Evolutionary conservation across 768 basidiomycete species (phyloP), one percentile per base, ranked within the genome.

Genomic region (Postia placenta): DNA sequence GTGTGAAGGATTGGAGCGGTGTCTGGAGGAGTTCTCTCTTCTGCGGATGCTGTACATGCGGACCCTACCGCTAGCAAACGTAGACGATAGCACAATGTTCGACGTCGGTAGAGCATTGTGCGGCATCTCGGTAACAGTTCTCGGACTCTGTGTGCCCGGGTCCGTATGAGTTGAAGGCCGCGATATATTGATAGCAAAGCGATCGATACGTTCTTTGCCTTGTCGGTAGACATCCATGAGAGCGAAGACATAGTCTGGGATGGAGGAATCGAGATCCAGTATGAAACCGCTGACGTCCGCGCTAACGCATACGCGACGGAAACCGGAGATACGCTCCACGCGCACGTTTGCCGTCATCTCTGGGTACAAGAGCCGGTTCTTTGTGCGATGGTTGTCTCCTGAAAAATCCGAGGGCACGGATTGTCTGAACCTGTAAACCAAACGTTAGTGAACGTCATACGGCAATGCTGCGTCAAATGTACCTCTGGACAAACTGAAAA

Each of bases 401-500:
- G 73, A 64, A 65, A 95, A 97, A 57, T 94, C 86, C 6, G 71
- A 65, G 2, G 83, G 60, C 36, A 77, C 62, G 14, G 81, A 78
- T 59, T 93, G 92, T 57, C 85, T 80, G 66, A 97, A 97, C 12
- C 88, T 91, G 63, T 11, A 26, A 40, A 39, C 48, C 11, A 30
- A 25, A 19, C 23, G 20, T n/a, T 5, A 12, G 33, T 17, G 6
- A 35, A 15, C 11, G 60, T 78, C 57, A n/a, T 69, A 90, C 89
- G 74, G 68, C 36, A 83, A 67, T 22, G 26, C n/a, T 11, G 11
- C 5, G 39, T 11, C 5, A 22, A 23, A 60, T 78, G 56, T 69
- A 92, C 91, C 74, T 69, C 38, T 85, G 67, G 2, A 93, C 76
- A 64, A 97, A 96, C 65, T 94, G 92, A 63, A 96, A 82, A 11